Evolutionary conservation across 2,329 filamentous ascomycete genomes (phyloP), one percentile per base, ranked within the genome.

Genomic region (Aspergillus puulaauensis): DNA sequence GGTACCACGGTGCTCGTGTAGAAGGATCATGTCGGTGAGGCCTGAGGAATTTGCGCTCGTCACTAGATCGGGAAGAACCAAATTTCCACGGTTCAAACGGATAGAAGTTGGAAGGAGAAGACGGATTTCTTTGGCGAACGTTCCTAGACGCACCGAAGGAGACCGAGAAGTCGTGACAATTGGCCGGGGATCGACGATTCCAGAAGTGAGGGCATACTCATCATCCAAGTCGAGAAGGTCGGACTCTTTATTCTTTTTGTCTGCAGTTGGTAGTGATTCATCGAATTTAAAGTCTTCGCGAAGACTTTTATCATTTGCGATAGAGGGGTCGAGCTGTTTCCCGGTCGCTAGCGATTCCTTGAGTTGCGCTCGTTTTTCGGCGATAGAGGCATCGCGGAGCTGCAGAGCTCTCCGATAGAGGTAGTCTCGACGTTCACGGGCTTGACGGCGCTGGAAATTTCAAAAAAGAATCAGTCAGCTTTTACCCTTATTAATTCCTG

Each of bases 271-370:
- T 23, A 86, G 80, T 4, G 91, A 90, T 75, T 97, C 93, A 72
- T 99, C 95, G 73, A 93, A 99, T 71, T 93, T 92, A 78, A 90
- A 97, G 73, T 98, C 91, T 70, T 90, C 88, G 44, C 93, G 86
- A 55, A 99, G 78, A 31, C 83, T 73, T 75, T 91, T 91, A 77
- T 99, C 93, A 70, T 96, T 90, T 55, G 93, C 91, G 64, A 98
- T 90, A 37, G 84, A 81, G 23, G 90, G 85, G 65, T 93, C 90
- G 48, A 96, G 79, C 8, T 91, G 90, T 71, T 95, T 96, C 63
- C 95, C 95, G 9, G 90, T 91, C 21, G 95, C 93, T 51, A 98
- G 82, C 9, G 93, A 92, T 35, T 88, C 86, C 73, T 93, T 90
- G 54, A 99, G 79, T 73, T 96, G 90, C 40, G 93, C 89, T 68